Base-by-base conservation (phyloP, 306 rosid species). In the Sesbania bispinosa region DNA sequence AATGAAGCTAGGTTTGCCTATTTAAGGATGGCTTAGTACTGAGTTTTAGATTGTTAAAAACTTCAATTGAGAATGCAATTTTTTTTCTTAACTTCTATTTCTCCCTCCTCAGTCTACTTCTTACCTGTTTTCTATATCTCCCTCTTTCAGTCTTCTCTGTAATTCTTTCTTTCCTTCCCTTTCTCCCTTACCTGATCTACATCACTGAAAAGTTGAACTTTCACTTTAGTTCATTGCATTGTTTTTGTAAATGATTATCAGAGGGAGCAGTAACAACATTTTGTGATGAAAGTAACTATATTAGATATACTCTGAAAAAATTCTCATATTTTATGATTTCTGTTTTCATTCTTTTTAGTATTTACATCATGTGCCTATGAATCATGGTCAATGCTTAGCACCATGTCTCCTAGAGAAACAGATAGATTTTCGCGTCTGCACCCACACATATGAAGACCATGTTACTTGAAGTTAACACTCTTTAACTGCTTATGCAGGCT, bases 401-500 rank as follows among this genome's bases (percentile, higher is more conserved):
- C 54, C 26, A 36, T 42, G 78, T 43, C 23, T 13, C 47, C 6
- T 15, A 23, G 18, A 58, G 43, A 19, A 57, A 52, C 38, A 36
- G 46, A 9, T 7, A 47, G 29, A 19, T n/a, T n/a, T n/a, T n/a
- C n/a, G n/a, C 38, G 27, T 0, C 10, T 27, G 20, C 52, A 32
- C 21, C 6, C 46, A 1, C 32, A 15, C 13, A n/a, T 4, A 27
- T 21, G 19, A 23, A 54, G 67, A 32, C 27, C 39, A 55, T 52
- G 72, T 73, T 69, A 55, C 77, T 46, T 26, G 79, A 77, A 61
- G 41, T 81, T 73, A 70, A 83, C 83, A 35, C 50, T 79, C 62
- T 59, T 78, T 60, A 46, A 79, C 81, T 91, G 71, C 83, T 82
- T 61, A 54, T 87, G 97, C 97, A 94, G 99, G 96, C 90, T 67